Base-by-base conservation (phyloP, 805 yeast species). In the Candida alai region DNA sequence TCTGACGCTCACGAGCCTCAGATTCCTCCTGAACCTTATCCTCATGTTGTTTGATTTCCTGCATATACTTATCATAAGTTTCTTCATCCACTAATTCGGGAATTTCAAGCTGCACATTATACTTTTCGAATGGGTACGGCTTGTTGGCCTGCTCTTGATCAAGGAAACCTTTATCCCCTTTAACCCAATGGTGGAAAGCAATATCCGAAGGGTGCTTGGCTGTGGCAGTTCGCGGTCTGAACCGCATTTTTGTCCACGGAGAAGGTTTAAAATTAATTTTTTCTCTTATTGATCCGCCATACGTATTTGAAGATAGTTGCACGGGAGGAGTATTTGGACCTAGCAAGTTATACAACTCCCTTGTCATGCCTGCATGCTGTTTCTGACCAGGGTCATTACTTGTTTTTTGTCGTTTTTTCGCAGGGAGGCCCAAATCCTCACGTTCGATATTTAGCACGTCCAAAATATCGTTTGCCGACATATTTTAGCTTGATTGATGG, bases 301-400 rank as follows among this genome's bases (percentile, higher is more conserved):
- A 25, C 71, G 73, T 6, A 73, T 37, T 43, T 24, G 46, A 37
- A 4, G 51, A 31, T n/a, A 67, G 36, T 37, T 43, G 57, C n/a
- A 65, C 75, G 0, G 97, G 89, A 1, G 98, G 96, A 2, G 95
- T 78, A 56, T 87, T 87, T 24, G 93, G 89, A 4, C 99, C 98
- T 25, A 93, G 65, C 34, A 94, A 69, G 44, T 83, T 84, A 58
- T 83, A 89, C 35, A 93, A 65, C 55, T 93, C 98, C 46, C 97
- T 73, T 42, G 85, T 89, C 76, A 90, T 83, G 17, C 95, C 95
- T 2, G 78, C 65, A 28, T 69, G 65, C 30, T 62, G 49, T 4
- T 47, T 49, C 6, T 13, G 18, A 12, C 18, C 24, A 6, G 40
- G 18, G 4, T 48, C 42, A 5, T 49, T 59, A 32, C 29, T 31